These are phyloP conservation scores for Diaporthe helianthi DNA, from an alignment of 2,329 filamentous ascomycete species.

Conservation along the genomic window DNA sequence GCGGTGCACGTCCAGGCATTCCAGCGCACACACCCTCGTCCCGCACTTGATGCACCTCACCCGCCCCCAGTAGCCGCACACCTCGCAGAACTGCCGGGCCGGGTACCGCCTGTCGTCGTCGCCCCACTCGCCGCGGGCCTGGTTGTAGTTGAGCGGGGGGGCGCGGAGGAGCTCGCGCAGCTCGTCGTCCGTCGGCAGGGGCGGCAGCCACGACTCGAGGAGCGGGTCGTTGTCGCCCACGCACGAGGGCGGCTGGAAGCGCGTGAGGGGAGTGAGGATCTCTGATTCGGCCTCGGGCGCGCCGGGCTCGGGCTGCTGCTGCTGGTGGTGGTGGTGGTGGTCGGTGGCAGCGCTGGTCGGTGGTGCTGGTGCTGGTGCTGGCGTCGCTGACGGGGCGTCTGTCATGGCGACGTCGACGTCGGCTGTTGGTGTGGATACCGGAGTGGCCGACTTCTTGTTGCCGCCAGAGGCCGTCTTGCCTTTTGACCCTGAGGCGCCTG, in stretches of 20 bases:
- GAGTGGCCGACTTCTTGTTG: constrained; percentile 26
- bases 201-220: constrained; percentile 64
- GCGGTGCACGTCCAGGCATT: constrained; percentile 75
- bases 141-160: constrained; percentile 72
- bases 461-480: constrained; percentile 11
- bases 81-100: constrained; percentile 69
- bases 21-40: constrained; percentile 77
- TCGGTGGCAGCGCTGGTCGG: constrained; percentile 21
- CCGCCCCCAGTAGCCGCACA: constrained; percentile 83
- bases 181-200: constrained; percentile 64
- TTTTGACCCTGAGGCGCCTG: constrained; percentile 29
- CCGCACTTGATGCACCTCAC: constrained; percentile 81
- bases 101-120: constrained; percentile 42
- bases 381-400: constrained; percentile 44
- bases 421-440: constrained; percentile 21
- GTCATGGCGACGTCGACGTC: constrained; percentile 49
- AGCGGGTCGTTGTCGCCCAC: constrained; percentile 63
- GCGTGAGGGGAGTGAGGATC: constrained; percentile 47
- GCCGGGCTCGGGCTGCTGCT: constrained; percentile 32
- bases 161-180: constrained; percentile 68
- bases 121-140: constrained; percentile 61
- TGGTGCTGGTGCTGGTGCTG: not conserved
- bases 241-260: constrained; percentile 47
- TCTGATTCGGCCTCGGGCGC: constrained; percentile 39
- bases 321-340: not conserved